Conservation (phyloP, 805 yeast species). For the Blastobotrys attinorum region DNA sequence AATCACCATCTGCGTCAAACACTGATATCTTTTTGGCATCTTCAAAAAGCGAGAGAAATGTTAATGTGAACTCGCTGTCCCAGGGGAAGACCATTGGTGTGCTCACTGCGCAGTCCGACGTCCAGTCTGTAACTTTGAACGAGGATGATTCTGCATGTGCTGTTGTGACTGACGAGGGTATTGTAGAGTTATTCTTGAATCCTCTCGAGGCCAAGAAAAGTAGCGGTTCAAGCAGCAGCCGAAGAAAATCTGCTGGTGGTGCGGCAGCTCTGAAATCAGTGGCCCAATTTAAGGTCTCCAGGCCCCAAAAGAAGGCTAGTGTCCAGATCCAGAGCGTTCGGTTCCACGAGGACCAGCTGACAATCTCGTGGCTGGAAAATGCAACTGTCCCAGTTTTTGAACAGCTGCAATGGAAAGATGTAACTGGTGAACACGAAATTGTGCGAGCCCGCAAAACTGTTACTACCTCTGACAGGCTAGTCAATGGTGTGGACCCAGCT, state of each 20-base stretch:
- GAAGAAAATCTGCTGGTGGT: constrained; percentile 8
- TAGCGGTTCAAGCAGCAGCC: constrained; percentile 7
- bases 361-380: constrained; percentile 26
- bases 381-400: constrained; percentile 28
- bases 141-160: constrained; percentile 31
- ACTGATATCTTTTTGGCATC: constrained; percentile 51
- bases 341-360: constrained; percentile 12
- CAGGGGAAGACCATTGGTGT: constrained; percentile 42
- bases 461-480: not conserved
- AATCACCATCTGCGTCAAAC: constrained; percentile 27
- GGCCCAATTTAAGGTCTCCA: constrained; percentile 9
- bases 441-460: constrained; percentile 2
- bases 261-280: constrained; percentile 9
- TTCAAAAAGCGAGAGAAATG: constrained; percentile 74
- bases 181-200: constrained; percentile 59
- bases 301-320: constrained; percentile 7
- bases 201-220: constrained; percentile 30
- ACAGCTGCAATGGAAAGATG: constrained; percentile 24
- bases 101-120: constrained; percentile 62
- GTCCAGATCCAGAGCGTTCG: constrained; percentile 11
- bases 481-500: constrained; percentile 32
- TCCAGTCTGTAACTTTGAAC: constrained; percentile 32
- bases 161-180: constrained; percentile 68
- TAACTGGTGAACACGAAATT: constrained; percentile 7
- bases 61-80: constrained; percentile 57